These are phyloP conservation scores for Pseudopithomyces chartarum DNA, from an alignment of 2,329 filamentous ascomycete genomes.

Conservation along the genomic window DNA sequence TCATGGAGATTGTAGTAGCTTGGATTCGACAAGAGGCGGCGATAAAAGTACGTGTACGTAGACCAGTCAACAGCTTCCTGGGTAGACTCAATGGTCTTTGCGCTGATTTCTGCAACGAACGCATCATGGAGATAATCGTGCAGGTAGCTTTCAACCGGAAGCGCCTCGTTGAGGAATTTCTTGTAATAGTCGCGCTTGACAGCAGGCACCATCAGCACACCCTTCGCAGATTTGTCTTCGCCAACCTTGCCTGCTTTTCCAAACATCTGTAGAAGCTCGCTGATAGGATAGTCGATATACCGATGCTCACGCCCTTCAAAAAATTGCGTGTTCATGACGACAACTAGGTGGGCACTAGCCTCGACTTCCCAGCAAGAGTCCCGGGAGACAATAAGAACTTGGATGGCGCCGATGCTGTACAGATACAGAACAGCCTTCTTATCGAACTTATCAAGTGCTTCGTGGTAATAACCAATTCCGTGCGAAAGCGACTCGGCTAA, in stretches of 20 bases:
- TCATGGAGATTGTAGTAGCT: conserved; percentile 93
- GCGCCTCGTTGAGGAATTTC: conserved; percentile 95
- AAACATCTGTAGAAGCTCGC: conserved; percentile 96
- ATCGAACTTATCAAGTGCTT: conserved; percentile 85
- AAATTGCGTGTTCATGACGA: conserved; percentile 98
- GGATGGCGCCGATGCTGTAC: conserved; percentile 86
- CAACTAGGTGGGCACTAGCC: conserved; percentile 83
- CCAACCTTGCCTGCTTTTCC: conserved; percentile 84
- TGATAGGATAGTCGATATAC: conserved; percentile 94
- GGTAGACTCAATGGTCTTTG: conserved; percentile 90
- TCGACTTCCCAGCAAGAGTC: conserved; percentile 98
- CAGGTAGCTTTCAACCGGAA: conserved; percentile 93
- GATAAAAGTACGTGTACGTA: conserved; percentile 98
- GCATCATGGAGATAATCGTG: conserved; percentile 92
- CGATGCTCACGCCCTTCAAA: conserved; percentile 96
- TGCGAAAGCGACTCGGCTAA: conserved; percentile 89
- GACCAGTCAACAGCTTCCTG: conserved; percentile 99
- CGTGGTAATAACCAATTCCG: conserved; percentile 96
- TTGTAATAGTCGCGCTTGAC: conserved; percentile 98
- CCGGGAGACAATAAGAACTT: conserved; percentile 79
- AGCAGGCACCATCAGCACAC: conserved; percentile 93
- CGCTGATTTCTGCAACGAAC: conserved; percentile 96
- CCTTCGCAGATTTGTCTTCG: conserved; percentile 79
- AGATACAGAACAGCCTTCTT: conserved; percentile 93
- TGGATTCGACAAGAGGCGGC: conserved; percentile 89